Conservation (phyloP, 2,329 filamentous ascomycete species). For the Bipolaris zeicola region DNA sequence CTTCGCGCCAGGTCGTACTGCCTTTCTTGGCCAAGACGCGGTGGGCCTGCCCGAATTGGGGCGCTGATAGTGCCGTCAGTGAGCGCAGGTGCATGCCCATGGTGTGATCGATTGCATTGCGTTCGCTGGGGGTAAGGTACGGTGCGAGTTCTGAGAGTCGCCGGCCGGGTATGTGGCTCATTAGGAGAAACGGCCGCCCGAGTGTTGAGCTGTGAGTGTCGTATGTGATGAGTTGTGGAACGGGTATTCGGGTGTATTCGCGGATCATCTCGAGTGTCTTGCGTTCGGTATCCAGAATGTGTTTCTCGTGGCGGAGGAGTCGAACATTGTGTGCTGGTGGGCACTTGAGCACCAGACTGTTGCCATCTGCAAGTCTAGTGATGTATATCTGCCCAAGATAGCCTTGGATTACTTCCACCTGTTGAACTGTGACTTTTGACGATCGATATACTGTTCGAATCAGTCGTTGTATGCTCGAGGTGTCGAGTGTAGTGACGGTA, state of each 20-base stretch:
- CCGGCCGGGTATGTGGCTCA: slow-evolving; percentile 41
- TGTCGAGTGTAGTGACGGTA: slow-evolving; percentile 33
- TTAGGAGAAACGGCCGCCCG: slow-evolving; percentile 43
- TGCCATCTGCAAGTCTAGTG: slow-evolving; percentile 48
- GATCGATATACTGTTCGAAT: slow-evolving; percentile 41
- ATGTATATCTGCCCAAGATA: slow-evolving; percentile 51
- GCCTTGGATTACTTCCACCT: slow-evolving; percentile 44
- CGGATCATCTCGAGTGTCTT: slow-evolving; percentile 47
- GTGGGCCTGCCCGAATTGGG: slow-evolving; percentile 58
- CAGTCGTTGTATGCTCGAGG: slow-evolving; percentile 43
- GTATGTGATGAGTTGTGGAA: slow-evolving; percentile 50
- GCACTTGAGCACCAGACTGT: slow-evolving; percentile 50
- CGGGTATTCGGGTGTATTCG: slow-evolving; percentile 44
- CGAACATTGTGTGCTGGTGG: slow-evolving; percentile 46
- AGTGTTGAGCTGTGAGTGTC: slow-evolving; percentile 37
- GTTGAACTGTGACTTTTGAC: slow-evolving; percentile 39
- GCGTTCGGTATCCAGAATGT: slow-evolving; percentile 49
- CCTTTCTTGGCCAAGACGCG: slow-evolving; percentile 55
- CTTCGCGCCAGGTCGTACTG: slow-evolving; percentile 58
- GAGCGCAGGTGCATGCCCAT: slow-evolving; percentile 50
- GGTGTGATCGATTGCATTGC: slow-evolving; percentile 48
- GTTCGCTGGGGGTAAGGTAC: slow-evolving; percentile 44
- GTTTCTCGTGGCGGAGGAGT: slow-evolving; percentile 52
- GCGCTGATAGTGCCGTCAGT: slow-evolving; percentile 54
- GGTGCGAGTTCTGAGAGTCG: slow-evolving; percentile 38